Conservation (phyloP, 1,284 basidiomycete genomes). For the Trichosporon ovoides region DNA sequence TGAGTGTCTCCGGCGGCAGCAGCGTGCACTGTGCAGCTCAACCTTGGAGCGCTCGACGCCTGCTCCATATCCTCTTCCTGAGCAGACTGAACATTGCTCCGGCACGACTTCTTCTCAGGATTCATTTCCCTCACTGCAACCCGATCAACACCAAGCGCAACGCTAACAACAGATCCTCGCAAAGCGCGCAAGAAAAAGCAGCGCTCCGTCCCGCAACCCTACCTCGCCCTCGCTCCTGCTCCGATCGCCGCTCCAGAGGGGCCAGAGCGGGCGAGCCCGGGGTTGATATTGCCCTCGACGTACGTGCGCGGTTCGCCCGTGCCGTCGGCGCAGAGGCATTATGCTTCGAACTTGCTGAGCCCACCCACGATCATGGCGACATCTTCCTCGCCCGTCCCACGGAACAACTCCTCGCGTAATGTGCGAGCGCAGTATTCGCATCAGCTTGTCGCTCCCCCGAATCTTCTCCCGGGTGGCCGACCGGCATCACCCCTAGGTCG, state of each 20-base stretch:
- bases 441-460: constrained; percentile 30
- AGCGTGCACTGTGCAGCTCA: too few relatives aligned
- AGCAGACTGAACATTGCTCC: too few relatives aligned
- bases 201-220: constrained; percentile 32
- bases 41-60: too few relatives aligned
- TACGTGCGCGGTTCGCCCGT: constrained; percentile 25
- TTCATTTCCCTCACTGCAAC: too few relatives aligned
- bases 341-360: constrained; percentile 33
- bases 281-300: constrained; percentile 27
- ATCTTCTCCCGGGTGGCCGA: constrained; percentile 33
- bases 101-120: too few relatives aligned
- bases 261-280: constrained; percentile 2
- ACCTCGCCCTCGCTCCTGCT: constrained; percentile 42
- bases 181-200: constrained; percentile 29
- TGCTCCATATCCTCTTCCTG: too few relatives aligned
- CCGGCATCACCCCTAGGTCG: background rate
- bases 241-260: constrained; percentile 16
- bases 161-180: background rate
- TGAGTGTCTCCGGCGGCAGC: background rate
- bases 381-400: constrained; percentile 13
- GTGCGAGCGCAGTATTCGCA: background rate
- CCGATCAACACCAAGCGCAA: background rate
- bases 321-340: constrained; percentile 16
- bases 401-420: background rate
- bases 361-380: constrained; percentile 41